These are phyloP conservation scores for Calonectria henricotiae DNA, from an alignment of 2,329 filamentous ascomycete species.

Conservation along the genomic window DNA sequence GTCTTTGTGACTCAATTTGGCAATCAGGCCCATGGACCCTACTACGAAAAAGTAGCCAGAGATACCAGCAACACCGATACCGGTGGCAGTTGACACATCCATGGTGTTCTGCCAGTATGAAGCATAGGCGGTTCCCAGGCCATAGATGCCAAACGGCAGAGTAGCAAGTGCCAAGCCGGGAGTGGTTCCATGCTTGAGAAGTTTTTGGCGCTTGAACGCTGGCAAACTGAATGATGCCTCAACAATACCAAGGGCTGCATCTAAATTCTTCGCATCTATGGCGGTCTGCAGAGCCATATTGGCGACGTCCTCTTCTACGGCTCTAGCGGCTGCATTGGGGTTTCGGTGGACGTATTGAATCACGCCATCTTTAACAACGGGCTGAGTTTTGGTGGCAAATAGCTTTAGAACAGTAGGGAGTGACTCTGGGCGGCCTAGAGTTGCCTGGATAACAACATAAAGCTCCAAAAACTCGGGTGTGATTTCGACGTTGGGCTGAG, in stretches of 20 bases:
- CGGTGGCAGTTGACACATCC: constrained; percentile 82
- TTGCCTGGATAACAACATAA: constrained; percentile 84
- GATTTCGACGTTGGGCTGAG: constrained; percentile 85
- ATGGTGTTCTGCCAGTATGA: constrained; percentile 76
- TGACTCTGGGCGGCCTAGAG: constrained; percentile 81
- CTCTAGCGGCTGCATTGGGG: constrained; percentile 79
- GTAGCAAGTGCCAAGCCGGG: constrained; percentile 73
- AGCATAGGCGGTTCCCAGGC: constrained; percentile 72
- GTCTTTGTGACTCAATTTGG: constrained; percentile 90
- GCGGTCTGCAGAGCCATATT: constrained; percentile 84
- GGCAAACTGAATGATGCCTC: constrained; percentile 78
- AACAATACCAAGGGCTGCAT: constrained; percentile 83
- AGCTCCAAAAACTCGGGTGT: constrained; percentile 79
- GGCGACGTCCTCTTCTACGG: constrained; percentile 80
- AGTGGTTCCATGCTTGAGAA: constrained; percentile 75
- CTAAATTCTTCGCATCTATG: constrained; percentile 84
- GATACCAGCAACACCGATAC: constrained; percentile 85
- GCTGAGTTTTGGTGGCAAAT: constrained; percentile 87
- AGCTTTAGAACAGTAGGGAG: constrained; percentile 86
- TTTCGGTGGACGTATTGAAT: constrained; percentile 76
- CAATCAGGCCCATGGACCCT: constrained; percentile 85
- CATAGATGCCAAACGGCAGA: constrained; percentile 80
- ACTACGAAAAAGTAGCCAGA: constrained; percentile 88
- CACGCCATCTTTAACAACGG: constrained; percentile 72
- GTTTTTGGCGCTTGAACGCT: constrained; percentile 78